Evolutionary conservation across 352 stramenopile species (phyloP), one percentile per base, ranked within the genome.

Genomic region (Saprolegnia parasitica): DNA sequence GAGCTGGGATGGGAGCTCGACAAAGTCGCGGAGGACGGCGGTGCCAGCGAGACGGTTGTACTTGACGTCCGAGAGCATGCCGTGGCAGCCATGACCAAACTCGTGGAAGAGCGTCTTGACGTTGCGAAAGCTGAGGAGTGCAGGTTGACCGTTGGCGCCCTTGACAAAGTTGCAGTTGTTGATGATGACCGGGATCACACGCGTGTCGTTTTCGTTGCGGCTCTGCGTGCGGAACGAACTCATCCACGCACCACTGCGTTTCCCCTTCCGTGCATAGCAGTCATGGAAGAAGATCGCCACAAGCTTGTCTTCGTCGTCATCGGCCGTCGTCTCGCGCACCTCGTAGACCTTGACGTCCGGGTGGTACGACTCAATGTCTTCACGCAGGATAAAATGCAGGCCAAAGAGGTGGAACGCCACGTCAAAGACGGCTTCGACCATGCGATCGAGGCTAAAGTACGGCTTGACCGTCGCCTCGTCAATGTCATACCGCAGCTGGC

Each of bases 91-190:
- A 76, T 99, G 97, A 4, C 97, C 97, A 72, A 99, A 99, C 78
- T 99, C 96, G 73, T 99, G 97, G 74, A 98, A 98, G 6, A 99
- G 84, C 9, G 97, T 99, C 83, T 98, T 93, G 15, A 98, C 89
- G 77, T 99, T 95, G 73, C 86, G 79, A 73, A 85, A 88, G n/a
- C 68, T 80, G 1, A 91, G 55, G 9, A 89, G 66, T 3, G 79
- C 85, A 6, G 74, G 52, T 11, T 60, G n/a, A n/a, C n/a, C n/a
- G n/a, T n/a, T n/a, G n/a, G n/a, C 52, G 45, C 54, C 64, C 63
- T 84, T 83, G 42, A 79, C 78, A 73, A 89, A 87, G 57, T 89
- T 89, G 73, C 87, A 87, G 70, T 90, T 90, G 68, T 90, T 90
- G 20, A 71, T 77, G 26, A 90, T 77, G 65, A 90, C 81, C 13